phyloP scores from a whole-genome alignment of 768 basidiomycete genomes.

The Omphalotus guepiniiformis region DNA sequence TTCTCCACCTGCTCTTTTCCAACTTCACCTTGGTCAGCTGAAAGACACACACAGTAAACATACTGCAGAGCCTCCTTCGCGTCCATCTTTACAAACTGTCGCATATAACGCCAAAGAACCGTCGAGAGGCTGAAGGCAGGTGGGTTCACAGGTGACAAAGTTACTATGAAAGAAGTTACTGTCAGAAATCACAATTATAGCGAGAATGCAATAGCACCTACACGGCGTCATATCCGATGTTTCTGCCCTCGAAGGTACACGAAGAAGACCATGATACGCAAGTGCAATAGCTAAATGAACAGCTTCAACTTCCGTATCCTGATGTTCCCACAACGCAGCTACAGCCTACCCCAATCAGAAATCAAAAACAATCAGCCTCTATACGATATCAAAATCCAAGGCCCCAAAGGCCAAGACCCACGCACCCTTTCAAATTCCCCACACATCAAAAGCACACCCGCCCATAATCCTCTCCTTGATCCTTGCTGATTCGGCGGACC shows the following conservation, averaged over 20 bases:
- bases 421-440: conserved; percentile 91
- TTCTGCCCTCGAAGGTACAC: conserved; percentile 77
- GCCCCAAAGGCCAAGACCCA: too few relatives aligned
- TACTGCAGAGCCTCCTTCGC: conserved; percentile 75
- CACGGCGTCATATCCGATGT: conserved; percentile 81
- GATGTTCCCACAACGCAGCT: conserved; percentile 83
- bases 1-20: conserved; percentile 84
- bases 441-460: conserved; percentile 80
- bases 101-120: conserved; percentile 88
- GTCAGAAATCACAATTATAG: neutral
- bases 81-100: conserved; percentile 89
- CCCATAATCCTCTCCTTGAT: conserved; percentile 67
- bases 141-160: conserved; percentile 59
- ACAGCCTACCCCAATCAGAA: too few relatives aligned
- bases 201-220: conserved; percentile 33
- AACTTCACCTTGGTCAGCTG: conserved; percentile 35
- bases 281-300: conserved; percentile 91
- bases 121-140: conserved; percentile 80
- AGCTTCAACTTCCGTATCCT: conserved; percentile 86
- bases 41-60: conserved; percentile 3
- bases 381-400: too few relatives aligned
- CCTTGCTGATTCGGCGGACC: conserved; percentile 56
- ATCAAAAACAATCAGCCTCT: neutral
- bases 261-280: conserved; percentile 88
- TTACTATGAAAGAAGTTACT: conserved; percentile 41